A percentile compares a stretch with the other conserved stretches of the same genome.
Conservation (phyloP, 2,329 filamentous ascomycete genomes). For the Nothophoma quercina region DNA sequence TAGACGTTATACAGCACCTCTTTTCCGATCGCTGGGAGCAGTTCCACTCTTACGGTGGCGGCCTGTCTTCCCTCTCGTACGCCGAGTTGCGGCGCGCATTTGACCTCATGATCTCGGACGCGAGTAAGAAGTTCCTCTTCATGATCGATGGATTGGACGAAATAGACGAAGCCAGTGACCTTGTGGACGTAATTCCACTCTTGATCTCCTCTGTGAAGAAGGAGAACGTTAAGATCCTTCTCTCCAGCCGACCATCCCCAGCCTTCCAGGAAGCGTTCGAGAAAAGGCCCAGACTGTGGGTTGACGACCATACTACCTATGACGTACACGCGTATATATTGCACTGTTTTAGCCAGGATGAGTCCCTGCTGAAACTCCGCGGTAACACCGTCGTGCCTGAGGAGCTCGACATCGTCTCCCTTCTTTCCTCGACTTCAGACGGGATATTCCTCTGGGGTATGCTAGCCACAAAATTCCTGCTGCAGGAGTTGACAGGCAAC, state of each 20-base stretch:
- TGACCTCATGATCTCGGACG: constrained; percentile 38
- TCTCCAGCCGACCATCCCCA: constrained; percentile 36
- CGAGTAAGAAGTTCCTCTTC: constrained; percentile 41
- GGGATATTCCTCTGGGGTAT: constrained; percentile 40
- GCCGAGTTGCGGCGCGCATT: constrained; percentile 34
- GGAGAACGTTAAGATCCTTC: constrained; percentile 43
- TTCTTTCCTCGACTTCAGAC: constrained; percentile 33
- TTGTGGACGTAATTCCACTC: constrained; percentile 27
- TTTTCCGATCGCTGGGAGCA: constrained; percentile 42
- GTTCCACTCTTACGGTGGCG: constrained; percentile 39
- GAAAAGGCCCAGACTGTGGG: constrained; percentile 27
- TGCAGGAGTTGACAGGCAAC: constrained; percentile 28
- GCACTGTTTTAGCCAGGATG: constrained; percentile 25
- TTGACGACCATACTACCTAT: constrained; percentile 31
- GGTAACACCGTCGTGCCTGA: constrained; percentile 29
- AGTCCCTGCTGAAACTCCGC: constrained; percentile 31
- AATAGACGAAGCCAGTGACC: constrained; percentile 31
- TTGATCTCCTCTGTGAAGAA: constrained; percentile 27
- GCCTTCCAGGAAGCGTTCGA: constrained; percentile 34
- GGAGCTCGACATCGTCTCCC: constrained; percentile 30
- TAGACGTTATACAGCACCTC: constrained; percentile 31
- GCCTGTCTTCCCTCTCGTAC: constrained; percentile 30
- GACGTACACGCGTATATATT: constrained; percentile 32
- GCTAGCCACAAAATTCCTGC: constrained; percentile 31
- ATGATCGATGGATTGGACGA: constrained; percentile 45